phyloP scores from a whole-genome alignment of 495 filamentous ascomycete genomes.

The Lepraria neglecta region DNA sequence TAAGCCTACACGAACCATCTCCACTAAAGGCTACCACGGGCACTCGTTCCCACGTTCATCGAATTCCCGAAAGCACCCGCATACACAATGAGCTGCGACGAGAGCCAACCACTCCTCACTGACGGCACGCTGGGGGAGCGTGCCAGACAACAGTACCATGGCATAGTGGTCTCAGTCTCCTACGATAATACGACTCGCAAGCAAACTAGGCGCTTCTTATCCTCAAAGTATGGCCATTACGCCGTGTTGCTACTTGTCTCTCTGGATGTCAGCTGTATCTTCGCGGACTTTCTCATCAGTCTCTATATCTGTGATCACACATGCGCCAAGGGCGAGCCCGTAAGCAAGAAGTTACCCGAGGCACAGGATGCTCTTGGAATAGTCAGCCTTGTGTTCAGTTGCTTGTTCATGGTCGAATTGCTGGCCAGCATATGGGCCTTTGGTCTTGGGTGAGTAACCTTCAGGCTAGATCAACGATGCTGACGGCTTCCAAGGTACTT shows the following conservation, averaged over 20 bases:
- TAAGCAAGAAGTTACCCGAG: conserved; percentile 33
- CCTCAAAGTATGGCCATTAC: conserved; percentile 54
- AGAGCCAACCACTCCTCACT: conserved; percentile 15
- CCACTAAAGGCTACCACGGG: neutral
- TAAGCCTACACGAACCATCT: neutral
- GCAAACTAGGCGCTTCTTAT: conserved; percentile 38
- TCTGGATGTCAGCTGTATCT: conserved; percentile 52
- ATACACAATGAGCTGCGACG: conserved; percentile 7
- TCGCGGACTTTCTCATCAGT: conserved; percentile 57
- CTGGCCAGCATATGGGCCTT: conserved; percentile 50
- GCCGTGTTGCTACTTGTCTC: conserved; percentile 49
- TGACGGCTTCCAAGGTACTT: conserved; percentile 46
- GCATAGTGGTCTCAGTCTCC: conserved; percentile 7
- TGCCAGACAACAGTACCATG: neutral
- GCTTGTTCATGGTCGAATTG: conserved; percentile 57
- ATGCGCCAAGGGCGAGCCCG: conserved; percentile 27
- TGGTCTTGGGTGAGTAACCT: conserved; percentile 42
- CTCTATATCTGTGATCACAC: conserved; percentile 53
- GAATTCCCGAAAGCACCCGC: neutral
- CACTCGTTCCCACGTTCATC: neutral
- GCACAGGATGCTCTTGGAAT: conserved; percentile 40
- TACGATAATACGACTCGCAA: conserved; percentile 12
- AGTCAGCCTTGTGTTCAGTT: conserved; percentile 48
- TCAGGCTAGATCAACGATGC: neutral
- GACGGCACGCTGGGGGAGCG: conserved; percentile 1